These are phyloP conservation scores for Helichrysum umbraculigerum DNA, from an alignment of 129 eudicot genomes.

Conservation along the genomic window DNA sequence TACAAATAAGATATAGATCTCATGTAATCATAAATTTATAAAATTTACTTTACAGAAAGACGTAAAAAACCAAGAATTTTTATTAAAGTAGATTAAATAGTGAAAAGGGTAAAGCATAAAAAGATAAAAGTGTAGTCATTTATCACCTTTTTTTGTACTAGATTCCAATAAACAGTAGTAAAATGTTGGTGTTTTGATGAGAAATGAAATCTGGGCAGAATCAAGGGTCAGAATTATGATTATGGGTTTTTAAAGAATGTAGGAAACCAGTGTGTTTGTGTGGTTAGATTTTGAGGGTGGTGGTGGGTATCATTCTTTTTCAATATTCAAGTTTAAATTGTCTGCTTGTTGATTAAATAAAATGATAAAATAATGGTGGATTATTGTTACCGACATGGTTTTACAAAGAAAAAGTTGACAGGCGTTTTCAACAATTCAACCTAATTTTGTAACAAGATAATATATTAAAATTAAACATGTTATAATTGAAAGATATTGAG, in stretches of 20 bases:
- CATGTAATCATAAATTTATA: slow-evolving; percentile 26
- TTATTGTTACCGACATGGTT: not conserved
- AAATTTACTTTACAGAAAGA: not conserved
- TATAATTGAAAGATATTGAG: no score
- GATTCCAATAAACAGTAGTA: slow-evolving; percentile 28
- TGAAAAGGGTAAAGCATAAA: slow-evolving; percentile 36
- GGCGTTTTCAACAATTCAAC: not conserved
- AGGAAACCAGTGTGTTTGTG: slow-evolving; percentile 27
- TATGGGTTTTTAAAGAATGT: slow-evolving; percentile 24
- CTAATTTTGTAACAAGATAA: not conserved
- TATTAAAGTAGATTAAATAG: slow-evolving; percentile 30
- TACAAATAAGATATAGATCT: slow-evolving; percentile 32
- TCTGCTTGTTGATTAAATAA: not conserved
- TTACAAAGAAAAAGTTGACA: not conserved
- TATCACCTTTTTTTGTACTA: slow-evolving; percentile 23
- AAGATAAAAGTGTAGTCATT: slow-evolving; percentile 24
- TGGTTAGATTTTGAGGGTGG: slow-evolving; percentile 20
- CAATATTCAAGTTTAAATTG: not conserved
- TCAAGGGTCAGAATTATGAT: slow-evolving; percentile 1
- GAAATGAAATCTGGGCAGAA: slow-evolving; percentile 11
- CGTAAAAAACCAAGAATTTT: slow-evolving; percentile 30
- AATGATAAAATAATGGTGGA: not conserved
- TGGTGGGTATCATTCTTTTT: not conserved
- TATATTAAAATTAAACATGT: no score
- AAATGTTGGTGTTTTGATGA: slow-evolving; percentile 21